Conservation (phyloP, 345 rosid genomes). For the Eucalyptus urophylla region DNA sequence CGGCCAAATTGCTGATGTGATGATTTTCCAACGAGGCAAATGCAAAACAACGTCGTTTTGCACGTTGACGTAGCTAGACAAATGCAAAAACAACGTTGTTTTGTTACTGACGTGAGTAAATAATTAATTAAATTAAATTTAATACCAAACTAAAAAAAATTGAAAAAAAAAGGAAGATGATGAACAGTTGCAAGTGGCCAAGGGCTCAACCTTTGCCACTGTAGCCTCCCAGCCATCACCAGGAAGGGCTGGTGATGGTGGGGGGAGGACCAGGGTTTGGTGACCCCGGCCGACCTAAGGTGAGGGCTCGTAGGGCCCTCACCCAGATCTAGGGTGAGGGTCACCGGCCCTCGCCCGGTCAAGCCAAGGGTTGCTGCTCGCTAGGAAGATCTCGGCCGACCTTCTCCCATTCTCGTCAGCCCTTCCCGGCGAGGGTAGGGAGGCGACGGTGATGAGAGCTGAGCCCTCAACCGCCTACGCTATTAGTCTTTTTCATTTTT, state of each 20-base stretch:
- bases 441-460: fast-evolving
- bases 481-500: no score
- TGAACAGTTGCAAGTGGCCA: fast-evolving
- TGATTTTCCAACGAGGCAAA: fast-evolving
- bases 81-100: no score
- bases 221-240: fast-evolving
- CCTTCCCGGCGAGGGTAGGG: fast-evolving
- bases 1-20: fast-evolving
- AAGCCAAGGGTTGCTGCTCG: fast-evolving
- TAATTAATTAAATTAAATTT: no score
- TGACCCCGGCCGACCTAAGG: fast-evolving
- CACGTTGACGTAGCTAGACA: fast-evolving
- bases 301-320: fast-evolving
- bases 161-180: no score
- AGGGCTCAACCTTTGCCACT: fast-evolving
- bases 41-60: fast-evolving
- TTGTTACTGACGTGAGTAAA: fast-evolving
- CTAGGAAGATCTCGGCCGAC: fast-evolving
- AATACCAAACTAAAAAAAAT: no score
- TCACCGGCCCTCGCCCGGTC: fast-evolving
- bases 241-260: fast-evolving
- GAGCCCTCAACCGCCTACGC: fast-evolving
- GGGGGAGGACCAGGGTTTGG: fast-evolving
- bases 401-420: fast-evolving
- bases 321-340: fast-evolving